Percentiles rank a stretch among this genome's conserved stretches.
Conservation (phyloP, 2,329 filamentous ascomycete genomes). For the Colletotrichum truncatum region DNA sequence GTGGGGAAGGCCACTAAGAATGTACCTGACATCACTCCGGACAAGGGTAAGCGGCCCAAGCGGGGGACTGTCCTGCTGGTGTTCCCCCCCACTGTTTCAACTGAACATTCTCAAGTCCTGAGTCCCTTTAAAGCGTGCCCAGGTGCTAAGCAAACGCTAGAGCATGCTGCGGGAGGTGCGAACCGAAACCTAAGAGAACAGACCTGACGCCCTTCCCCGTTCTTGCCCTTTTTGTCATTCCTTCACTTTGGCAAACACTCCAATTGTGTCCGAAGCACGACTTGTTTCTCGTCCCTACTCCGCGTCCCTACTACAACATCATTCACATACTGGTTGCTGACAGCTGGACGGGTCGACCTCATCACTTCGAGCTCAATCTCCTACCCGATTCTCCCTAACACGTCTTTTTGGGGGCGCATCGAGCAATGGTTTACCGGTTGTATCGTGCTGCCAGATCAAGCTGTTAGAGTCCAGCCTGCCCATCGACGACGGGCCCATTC, state of each 20-base stretch:
- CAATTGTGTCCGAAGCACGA: neutral
- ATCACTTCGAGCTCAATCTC: neutral
- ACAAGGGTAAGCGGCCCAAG: conserved; percentile 16
- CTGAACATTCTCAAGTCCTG: neutral
- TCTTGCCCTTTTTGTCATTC: conserved; percentile 2
- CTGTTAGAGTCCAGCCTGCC: too few species aligned
- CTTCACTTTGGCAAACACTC: neutral
- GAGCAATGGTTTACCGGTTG: conserved; percentile 13
- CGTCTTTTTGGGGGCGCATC: neutral
- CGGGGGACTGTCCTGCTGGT: conserved; percentile 2
- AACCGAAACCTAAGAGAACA: conserved; percentile 23
- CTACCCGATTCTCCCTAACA: neutral
- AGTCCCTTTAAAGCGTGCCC: neutral
- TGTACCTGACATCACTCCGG: conserved; percentile 14
- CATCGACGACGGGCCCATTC: neutral
- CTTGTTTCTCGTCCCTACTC: neutral
- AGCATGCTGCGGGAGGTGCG: conserved; percentile 12
- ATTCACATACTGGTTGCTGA: neutral
- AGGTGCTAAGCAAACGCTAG: neutral
- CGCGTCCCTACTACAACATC: neutral
- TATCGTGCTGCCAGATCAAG: neutral
- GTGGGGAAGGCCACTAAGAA: neutral
- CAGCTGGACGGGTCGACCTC: neutral
- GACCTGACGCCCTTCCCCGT: conserved; percentile 16
- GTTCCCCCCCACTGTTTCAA: conserved; percentile 22